Evolutionary conservation across 495 filamentous ascomycete species (phyloP).

Genomic region (Hypoxylon trugodes): DNA sequence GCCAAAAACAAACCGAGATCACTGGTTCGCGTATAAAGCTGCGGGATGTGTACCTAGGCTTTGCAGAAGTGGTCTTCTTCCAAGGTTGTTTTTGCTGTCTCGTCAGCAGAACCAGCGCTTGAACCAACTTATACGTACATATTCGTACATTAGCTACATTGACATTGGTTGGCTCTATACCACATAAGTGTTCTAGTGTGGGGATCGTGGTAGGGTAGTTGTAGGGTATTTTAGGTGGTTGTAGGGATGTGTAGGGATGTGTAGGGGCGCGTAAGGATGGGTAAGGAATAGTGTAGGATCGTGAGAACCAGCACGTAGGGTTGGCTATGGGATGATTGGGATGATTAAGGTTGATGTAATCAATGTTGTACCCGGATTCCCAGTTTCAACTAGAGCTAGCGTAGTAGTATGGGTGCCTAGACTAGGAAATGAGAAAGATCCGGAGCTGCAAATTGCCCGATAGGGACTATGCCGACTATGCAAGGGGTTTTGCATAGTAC

Average conservation of each 20-base stretch:
- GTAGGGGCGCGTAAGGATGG: too few species aligned
- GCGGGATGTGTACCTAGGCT: too few species aligned
- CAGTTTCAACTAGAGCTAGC: constrained; percentile 34
- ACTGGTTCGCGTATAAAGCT: too few species aligned
- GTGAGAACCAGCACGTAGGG: background rate
- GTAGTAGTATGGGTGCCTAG: constrained; percentile 26
- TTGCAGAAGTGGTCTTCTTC: background rate
- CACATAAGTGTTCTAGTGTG: too few species aligned
- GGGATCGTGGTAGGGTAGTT: too few species aligned
- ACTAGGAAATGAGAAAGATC: constrained; percentile 31
- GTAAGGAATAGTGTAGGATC: too few species aligned
- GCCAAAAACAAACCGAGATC: background rate
- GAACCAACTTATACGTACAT: constrained; percentile 10
- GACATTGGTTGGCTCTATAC: constrained; percentile 3
- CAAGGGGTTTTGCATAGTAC: too few species aligned
- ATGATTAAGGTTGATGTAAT: constrained; percentile 31
- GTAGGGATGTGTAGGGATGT: too few species aligned
- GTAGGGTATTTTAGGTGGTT: too few species aligned
- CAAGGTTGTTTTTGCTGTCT: too few species aligned
- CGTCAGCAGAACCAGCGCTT: background rate
- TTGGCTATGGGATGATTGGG: constrained; percentile 2
- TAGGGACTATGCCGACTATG: too few species aligned
- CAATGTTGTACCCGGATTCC: constrained; percentile 28
- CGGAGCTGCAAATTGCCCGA: constrained; percentile 34
- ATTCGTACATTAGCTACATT: too few species aligned